Evolutionary conservation across 208 protist species (phyloP).

Genomic region (Leishmania mexicana): DNA sequence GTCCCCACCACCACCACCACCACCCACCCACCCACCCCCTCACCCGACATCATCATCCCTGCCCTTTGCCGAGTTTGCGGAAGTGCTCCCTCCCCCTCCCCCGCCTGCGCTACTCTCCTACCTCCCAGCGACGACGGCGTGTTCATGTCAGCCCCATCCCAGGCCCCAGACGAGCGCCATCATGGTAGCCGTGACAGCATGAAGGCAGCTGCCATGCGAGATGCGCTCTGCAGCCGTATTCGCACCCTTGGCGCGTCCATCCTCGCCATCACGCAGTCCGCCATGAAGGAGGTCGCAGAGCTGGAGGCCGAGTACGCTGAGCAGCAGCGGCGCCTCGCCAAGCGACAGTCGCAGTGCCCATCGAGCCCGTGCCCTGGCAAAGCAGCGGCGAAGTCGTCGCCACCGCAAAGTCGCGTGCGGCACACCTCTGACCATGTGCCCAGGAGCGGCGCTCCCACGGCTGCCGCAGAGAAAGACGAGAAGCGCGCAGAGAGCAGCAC

Average conservation of each 20-base stretch:
- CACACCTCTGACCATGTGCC: neutral
- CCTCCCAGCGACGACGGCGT: neutral
- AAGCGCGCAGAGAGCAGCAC: no score
- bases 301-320: conserved; percentile 14
- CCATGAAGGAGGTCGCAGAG: conserved; percentile 16
- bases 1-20: neutral
- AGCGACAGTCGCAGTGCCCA: neutral
- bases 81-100: neutral
- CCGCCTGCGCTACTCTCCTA: neutral
- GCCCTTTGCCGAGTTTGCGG: neutral
- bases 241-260: conserved; percentile 38
- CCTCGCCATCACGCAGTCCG: conserved; percentile 31
- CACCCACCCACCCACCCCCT: neutral
- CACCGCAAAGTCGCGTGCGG: neutral
- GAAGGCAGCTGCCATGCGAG: conserved; percentile 12
- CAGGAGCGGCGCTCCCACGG: neutral
- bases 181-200: neutral
- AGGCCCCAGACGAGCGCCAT: neutral
- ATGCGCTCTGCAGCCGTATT: conserved; percentile 49
- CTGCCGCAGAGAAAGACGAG: neutral
- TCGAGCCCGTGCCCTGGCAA: neutral
- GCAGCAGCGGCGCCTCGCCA: neutral
- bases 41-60: neutral
- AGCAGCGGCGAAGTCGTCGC: neutral
- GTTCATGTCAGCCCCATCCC: neutral